Base-by-base conservation (phyloP, 306 rosid genomes). In the Canavalia gladiata region DNA sequence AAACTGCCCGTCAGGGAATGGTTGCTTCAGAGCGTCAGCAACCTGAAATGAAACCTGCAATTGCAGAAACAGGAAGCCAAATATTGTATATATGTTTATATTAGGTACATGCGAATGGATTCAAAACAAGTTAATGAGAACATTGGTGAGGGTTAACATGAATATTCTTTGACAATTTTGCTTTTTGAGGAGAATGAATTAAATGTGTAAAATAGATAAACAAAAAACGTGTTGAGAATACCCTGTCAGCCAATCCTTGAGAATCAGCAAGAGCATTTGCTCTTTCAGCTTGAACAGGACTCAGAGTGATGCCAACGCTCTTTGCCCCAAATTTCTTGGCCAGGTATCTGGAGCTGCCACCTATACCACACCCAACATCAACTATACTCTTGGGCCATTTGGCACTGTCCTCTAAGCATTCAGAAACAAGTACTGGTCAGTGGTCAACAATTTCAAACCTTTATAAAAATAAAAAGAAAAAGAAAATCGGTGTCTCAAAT, bases 331-430 rank as follows among this genome's bases (percentile, higher is more conserved):
- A 93, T 63, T 89, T 90, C 52, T 59, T 59, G 12, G 99, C 92
- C 47, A 95, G 7, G 77, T 93, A 93, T 72, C 99, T 86, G 1
- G 99, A 93, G 56, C 99, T 95, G 2, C 99, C 99, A 5, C 99
- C 99, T 47, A 95, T 95, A 76, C 99, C 99, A 81, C 99, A 95
- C 42, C 99, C 99, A 28, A 93, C 99, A 46, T 95, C 99, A 30
- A 95, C 93, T 50, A 89, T 78, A 11, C 73, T 83, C 87, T 82
- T 82, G 1, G 90, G 92, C 76, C 86, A 58, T 56, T 77, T 81
- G 1, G 31, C 8, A 67, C 72, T 52, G 2, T 42, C 82, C 55
- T 84, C 88, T 54, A 34, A 7, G 1, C 29, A 74, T 0, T 30
- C 70, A 51, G 18, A 13, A 64, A 35, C 49, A 33, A 62, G 37